These are phyloP conservation scores for Yamadazyma aaseri DNA, from an alignment of 1,139 yeast genomes.

Conservation along the genomic window DNA sequence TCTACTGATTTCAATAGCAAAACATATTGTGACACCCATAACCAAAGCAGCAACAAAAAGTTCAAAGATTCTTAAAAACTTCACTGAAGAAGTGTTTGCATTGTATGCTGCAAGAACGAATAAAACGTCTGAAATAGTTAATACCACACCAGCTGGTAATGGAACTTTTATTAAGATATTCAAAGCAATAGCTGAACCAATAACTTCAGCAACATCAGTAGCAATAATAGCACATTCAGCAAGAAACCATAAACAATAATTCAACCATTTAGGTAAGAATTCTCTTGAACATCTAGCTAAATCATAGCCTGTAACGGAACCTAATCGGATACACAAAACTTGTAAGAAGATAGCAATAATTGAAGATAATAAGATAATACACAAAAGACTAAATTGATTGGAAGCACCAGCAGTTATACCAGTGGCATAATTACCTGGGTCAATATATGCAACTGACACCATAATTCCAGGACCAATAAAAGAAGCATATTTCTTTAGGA, in stretches of 20 bases:
- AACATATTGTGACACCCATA: slow-evolving; percentile 68
- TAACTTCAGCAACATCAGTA: slow-evolving; percentile 84
- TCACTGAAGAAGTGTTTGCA: slow-evolving; percentile 65
- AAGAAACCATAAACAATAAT: slow-evolving; percentile 55
- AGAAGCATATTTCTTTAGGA: slow-evolving; percentile 45
- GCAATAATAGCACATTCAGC: slow-evolving; percentile 83
- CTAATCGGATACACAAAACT: slow-evolving; percentile 67
- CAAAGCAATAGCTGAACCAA: slow-evolving; percentile 83
- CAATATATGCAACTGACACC: slow-evolving; percentile 78
- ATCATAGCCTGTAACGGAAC: slow-evolving; percentile 79
- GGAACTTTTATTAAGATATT: slow-evolving; percentile 69
- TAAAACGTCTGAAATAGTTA: slow-evolving; percentile 71
- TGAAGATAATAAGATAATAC: slow-evolving; percentile 65
- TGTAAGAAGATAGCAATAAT: slow-evolving; percentile 75
- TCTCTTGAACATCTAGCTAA: slow-evolving; percentile 68
- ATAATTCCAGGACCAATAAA: slow-evolving; percentile 81
- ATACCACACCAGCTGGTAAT: slow-evolving; percentile 72
- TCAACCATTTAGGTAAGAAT: slow-evolving; percentile 61
- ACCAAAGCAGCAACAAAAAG: slow-evolving; percentile 64
- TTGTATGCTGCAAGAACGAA: slow-evolving; percentile 72
- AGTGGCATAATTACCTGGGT: slow-evolving; percentile 84
- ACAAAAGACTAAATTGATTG: slow-evolving; percentile 60
- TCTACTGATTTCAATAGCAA: slow-evolving; percentile 63
- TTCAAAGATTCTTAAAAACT: slow-evolving; percentile 65
- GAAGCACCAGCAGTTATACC: slow-evolving; percentile 77